Evolutionary conservation across 352 stramenopile genomes (phyloP).

Genomic region (Phytophthora brassicae): DNA sequence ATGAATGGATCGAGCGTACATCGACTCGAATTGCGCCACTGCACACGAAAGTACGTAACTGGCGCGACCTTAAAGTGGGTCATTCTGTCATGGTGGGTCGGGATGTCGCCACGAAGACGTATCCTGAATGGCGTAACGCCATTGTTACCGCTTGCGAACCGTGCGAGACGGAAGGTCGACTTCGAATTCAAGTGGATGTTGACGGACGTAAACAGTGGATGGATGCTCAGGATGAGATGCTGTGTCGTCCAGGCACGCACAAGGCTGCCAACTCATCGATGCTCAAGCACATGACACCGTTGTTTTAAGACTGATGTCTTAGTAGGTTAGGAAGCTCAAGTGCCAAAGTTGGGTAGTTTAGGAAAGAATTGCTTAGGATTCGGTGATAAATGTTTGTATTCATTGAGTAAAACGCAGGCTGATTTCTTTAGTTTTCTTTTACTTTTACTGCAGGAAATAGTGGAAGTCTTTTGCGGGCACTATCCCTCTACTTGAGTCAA

Average conservation of each 20-base stretch:
- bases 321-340: not conserved
- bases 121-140: conserved; percentile 64
- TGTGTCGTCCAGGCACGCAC: conserved; percentile 62
- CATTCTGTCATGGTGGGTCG: conserved; percentile 58
- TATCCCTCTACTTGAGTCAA: too few relatives aligned
- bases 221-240: conserved; percentile 63
- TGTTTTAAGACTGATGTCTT: conserved; percentile 6
- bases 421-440: too few relatives aligned
- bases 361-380: not conserved
- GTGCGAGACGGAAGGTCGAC: conserved; percentile 27
- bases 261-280: conserved; percentile 45
- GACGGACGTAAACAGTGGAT: conserved; percentile 44
- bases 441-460: too few relatives aligned
- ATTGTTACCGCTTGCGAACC: conserved; percentile 33
- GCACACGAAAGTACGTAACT: conserved; percentile 79
- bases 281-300: conserved; percentile 22
- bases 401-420: too few relatives aligned
- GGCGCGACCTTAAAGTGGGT: conserved; percentile 54
- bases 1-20: conserved; percentile 94
- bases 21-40: conserved; percentile 93
- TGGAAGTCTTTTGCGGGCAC: too few relatives aligned
- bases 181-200: conserved; percentile 48
- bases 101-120: conserved; percentile 26
- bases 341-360: not conserved
- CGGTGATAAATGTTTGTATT: not conserved